Percentiles rank a stretch among this genome's conserved stretches.
Conservation (phyloP, 306 rosid genomes). For the Cyamopsis tetragonoloba region DNA sequence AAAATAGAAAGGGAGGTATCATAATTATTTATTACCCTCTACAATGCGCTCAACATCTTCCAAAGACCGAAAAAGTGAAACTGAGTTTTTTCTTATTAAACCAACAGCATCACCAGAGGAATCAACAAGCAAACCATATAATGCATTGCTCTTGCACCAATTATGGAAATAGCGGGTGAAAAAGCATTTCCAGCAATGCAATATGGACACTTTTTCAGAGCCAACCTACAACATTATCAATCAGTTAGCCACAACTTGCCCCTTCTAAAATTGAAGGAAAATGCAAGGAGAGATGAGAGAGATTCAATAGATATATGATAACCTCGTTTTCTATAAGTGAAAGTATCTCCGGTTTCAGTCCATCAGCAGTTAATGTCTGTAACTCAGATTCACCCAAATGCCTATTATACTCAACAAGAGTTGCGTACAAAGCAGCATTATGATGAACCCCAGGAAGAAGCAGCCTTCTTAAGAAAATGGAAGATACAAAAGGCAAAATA, state of each 20-base stretch:
- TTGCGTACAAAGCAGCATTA: conserved; percentile 64
- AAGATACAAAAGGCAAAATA: conserved; percentile 62
- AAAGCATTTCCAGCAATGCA: conserved; percentile 75
- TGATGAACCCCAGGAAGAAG: conserved; percentile 88
- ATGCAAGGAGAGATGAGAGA: conserved; percentile 13
- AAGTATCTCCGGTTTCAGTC: conserved; percentile 81
- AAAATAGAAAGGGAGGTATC: neutral
- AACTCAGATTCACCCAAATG: conserved; percentile 79
- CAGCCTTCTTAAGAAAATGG: conserved; percentile 75
- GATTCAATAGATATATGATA: conserved; percentile 12
- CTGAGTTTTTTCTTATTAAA: conserved; percentile 69
- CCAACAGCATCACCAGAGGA: conserved; percentile 56
- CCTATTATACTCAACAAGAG: conserved; percentile 70
- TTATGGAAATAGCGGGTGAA: conserved; percentile 62
- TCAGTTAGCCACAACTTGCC: conserved; percentile 4
- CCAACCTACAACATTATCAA: conserved; percentile 52
- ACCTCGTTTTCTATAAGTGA: conserved; percentile 91
- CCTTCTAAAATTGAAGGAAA: neutral
- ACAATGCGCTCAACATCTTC: conserved; percentile 80
- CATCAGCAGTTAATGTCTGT: conserved; percentile 70
- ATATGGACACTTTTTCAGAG: conserved; percentile 52
- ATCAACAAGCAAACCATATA: conserved; percentile 69
- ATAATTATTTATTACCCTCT: conserved; percentile 56
- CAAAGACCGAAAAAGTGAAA: conserved; percentile 70
- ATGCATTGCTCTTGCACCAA: conserved; percentile 86